Base-by-base conservation (phyloP, 129 eudicot genomes). In the Flaveria linearis region DNA sequence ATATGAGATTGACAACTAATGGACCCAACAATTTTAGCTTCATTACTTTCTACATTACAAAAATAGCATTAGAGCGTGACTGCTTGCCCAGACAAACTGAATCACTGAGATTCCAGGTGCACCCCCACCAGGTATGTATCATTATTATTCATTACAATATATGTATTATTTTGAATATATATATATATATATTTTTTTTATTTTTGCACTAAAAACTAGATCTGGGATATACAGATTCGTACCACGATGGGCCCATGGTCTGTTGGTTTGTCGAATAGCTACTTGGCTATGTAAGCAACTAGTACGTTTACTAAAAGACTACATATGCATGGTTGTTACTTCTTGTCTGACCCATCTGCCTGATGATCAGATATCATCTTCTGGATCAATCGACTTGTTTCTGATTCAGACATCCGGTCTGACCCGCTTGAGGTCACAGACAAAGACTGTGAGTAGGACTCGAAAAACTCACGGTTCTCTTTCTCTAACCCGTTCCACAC, bases 401-500 rank as follows among this genome's bases (percentile, higher is more conserved):
- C 92, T 2, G 86, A 57, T 57, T 88, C 88, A 3, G 97, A 80
- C 87, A 80, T 88, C 53, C 68, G 71, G 42, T 86, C 92, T 56
- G 81, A 62, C 61, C 84, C 68, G 42, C 49, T 49, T 42, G 75
- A 84, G 42, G 87, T 41, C 61, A 82, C 71, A 9, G 86, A 68
- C 69, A 73, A 85, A 53, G 87, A 77, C 55, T 71, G 61, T 1
- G 85, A 52, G 77, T 91, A 91, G 11, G 90, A 88, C 75, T 86
- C 81, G 33, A 91, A 91, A 74, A 91, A 91, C 65, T 86, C 92
- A 26, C 73, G 69, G 88, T 91, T 91, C 81, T 86, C 95, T 73
- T 91, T 91, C 86, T 86, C 92, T 56, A 91, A 70, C 86, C 88
- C 97, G 16, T 77, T 87, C 96, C 96, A 90, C 56, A 90, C 96